A percentile compares a stretch with the other conserved stretches of the same genome.
These are phyloP conservation scores for Iris macrosiphon DNA, from an alignment of 106 monocot species.

Conservation along the genomic window DNA sequence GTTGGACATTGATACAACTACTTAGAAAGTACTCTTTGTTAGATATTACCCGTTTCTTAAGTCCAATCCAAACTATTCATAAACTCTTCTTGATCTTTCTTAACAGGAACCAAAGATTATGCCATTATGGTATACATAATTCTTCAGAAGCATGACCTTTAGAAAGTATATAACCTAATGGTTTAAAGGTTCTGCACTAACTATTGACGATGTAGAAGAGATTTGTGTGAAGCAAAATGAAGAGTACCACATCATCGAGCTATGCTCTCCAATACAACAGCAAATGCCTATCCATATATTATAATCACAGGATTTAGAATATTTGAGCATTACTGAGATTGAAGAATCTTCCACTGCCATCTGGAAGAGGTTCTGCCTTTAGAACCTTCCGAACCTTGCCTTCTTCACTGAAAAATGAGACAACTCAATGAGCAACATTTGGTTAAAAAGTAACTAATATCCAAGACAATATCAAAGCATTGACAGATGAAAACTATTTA, in stretches of 20 bases:
- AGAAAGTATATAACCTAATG: background rate
- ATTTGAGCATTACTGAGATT: conserved; percentile 71
- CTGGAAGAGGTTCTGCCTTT: conserved; percentile 92
- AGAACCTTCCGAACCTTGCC: conserved; percentile 84
- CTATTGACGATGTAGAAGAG: too few species aligned
- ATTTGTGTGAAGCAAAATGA: too few species aligned
- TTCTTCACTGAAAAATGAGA: conserved; percentile 64
- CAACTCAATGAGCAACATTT: background rate
- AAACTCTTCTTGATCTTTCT: background rate
- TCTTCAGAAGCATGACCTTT: background rate
- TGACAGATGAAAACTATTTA: too few species aligned
- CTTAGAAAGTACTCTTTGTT: background rate
- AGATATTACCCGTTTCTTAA: background rate
- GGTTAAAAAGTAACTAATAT: background rate
- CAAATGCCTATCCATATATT: background rate
- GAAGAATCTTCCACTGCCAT: conserved; percentile 87
- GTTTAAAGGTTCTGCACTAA: too few species aligned
- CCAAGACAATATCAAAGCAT: too few species aligned
- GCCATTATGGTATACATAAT: background rate
- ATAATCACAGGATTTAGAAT: background rate
- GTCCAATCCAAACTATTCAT: background rate
- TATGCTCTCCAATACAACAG: background rate
- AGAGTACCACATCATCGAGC: too few species aligned
- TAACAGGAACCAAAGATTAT: background rate
- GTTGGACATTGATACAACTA: background rate